These are phyloP conservation scores for Corynascus novoguineensis DNA, from an alignment of 495 filamentous ascomycete species.

Conservation along the genomic window DNA sequence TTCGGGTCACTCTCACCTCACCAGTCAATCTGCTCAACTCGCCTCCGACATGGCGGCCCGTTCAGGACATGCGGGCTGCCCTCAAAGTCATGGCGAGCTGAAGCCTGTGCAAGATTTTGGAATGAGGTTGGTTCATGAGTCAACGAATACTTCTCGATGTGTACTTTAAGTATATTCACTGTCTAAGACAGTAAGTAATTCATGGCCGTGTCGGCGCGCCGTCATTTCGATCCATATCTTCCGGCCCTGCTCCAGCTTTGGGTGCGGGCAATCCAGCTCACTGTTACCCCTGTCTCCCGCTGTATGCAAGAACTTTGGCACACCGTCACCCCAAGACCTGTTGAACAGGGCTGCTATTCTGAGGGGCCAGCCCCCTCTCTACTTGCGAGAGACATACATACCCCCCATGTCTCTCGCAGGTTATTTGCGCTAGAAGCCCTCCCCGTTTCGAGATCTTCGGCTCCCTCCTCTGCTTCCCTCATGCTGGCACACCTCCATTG, in stretches of 20 bases:
- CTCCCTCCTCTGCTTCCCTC: constrained; percentile 2
- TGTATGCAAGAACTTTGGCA: constrained; percentile 17
- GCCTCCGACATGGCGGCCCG: not conserved
- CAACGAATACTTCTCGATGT: no score
- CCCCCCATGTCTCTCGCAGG: constrained; percentile 2
- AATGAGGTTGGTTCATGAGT: not conserved
- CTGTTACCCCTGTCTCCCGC: constrained; percentile 6
- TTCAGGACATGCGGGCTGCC: not conserved
- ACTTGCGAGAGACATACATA: not conserved
- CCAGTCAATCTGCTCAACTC: not conserved
- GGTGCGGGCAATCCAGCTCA: not conserved
- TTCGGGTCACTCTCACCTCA: not conserved
- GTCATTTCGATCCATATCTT: not conserved
- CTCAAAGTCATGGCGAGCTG: not conserved
- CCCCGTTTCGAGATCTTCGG: constrained; percentile 8
- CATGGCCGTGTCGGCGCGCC: not conserved
- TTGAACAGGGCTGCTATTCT: constrained; percentile 14
- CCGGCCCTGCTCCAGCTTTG: not conserved
- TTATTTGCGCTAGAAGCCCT: constrained; percentile 13
- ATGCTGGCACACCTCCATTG: not conserved
- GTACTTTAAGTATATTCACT: no score
- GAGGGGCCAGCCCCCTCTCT: constrained; percentile 16
- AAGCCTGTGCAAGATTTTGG: not conserved
- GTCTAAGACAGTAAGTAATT: no score
- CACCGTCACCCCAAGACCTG: constrained; percentile 13